Base-by-base conservation (phyloP, 257 asterid species). In the Vinca minor region DNA sequence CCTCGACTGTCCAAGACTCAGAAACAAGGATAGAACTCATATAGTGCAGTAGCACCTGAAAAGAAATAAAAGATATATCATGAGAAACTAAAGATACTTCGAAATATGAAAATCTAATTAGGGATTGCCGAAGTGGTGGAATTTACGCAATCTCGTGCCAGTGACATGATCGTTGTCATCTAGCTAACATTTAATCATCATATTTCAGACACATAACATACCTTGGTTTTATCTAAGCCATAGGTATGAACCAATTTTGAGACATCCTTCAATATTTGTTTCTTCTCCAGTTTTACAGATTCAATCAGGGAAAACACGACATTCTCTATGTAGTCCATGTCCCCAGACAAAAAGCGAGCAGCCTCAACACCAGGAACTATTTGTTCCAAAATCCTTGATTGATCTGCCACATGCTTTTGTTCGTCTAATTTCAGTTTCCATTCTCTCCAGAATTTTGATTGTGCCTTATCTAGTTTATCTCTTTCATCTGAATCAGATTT, bases 401-500 rank as follows among this genome's bases (percentile, higher is more conserved):
- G 79, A 73, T 89, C 97, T 18, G 98, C 95, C 54, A 74, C 79
- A 65, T 46, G 80, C 81, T 87, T 87, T 77, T 93, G 97, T 58
- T 89, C 95, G 78, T 93, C 96, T 63, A 93, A 67, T 83, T 89
- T 93, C 69, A 79, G 65, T 82, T 89, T 89, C 99, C 99, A 93
- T 73, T 89, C 97, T 63, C 84, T 89, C 99, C 99, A 93, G 74
- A 87, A 93, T 70, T 96, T 83, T 45, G 99, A 89, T 60, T 89
- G 99, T 62, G 96, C 86, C 79, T 81, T 83, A 55, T 85, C 95
- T 56, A 88, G 81, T 62, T 76, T 81, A 65, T 76, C 84, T 79
- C 83, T 78, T 75, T 85, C 96, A 69, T 87, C 98, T 89, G 82
- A 71, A 74, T n/a, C n/a, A n/a, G n/a, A n/a, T n/a, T n/a, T n/a